Evolutionary conservation across 371 early-diverging fungal species (phyloP), one percentile per base, ranked within the genome.

Genomic region (Lichtheimia ramosa): DNA sequence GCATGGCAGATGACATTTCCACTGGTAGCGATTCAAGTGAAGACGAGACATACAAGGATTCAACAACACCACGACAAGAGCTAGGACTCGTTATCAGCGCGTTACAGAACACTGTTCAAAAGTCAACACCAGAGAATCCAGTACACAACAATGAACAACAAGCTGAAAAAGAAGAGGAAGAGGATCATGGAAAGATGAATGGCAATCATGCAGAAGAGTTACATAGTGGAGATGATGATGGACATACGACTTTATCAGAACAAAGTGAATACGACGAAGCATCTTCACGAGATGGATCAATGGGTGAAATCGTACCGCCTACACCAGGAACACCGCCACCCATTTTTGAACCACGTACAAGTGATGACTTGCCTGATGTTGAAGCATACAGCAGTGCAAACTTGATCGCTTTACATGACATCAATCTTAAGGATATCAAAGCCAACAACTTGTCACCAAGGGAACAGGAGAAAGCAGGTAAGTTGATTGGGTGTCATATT

Each of bases 401-500:
- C 40, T 51, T 73, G n/a, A 71, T 76, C 34, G 69, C 70, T 15
- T 56, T 77, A 25, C 56, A 75, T 50, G 60, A 66, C 12, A 62
- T 77, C 54, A 72, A 81, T 58, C 53, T 75, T 16, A 75, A 74
- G 21, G 63, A 70, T 14, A 74, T 77, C 42, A 72, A 70, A 2
- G 66, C 72, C 7, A 85, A 85, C 54, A 66, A 70, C 20, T 56
- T 82, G 5, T 65, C 73, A n/a, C 80, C 83, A 8, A 58, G 68
- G 1, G 79, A 85, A 61, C 85, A 85, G 56, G 83, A 78, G 48
- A 54, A 61, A 57, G 77, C 76, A 56, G 85, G 85, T 79, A 64
- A 61, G 56, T 39, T 3, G 21, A 46, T 16, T 8, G 15, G 18
- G 5, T 46, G 46, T 43, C 6, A 54, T 41, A 10, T 1, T 46